A percentile compares a stretch with the other conserved stretches of the same genome.
These are phyloP conservation scores for Penicillium rolfsii DNA, from an alignment of 2,329 filamentous ascomycete species.

Conservation along the genomic window DNA sequence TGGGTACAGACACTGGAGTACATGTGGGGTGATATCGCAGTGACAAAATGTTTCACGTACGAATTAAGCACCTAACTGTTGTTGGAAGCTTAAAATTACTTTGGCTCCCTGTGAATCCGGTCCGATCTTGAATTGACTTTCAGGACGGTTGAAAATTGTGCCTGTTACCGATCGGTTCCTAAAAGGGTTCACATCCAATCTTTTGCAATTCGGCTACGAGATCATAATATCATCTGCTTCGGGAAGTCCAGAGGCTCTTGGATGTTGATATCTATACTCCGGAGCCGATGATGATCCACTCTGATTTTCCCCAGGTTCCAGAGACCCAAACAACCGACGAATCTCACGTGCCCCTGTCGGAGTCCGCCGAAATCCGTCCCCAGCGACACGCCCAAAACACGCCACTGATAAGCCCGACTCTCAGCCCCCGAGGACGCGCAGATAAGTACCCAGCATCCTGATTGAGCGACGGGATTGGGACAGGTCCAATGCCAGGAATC, in stretches of 20 bases:
- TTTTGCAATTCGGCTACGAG: neutral
- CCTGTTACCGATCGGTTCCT: neutral
- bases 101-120: no score
- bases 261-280: no score
- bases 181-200: neutral
- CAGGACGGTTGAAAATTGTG: neutral
- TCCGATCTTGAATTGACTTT: neutral
- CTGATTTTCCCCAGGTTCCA: neutral
- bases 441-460: neutral
- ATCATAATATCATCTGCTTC: neutral
- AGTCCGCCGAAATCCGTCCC: neutral
- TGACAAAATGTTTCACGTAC: neutral
- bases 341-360: neutral
- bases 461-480: neutral
- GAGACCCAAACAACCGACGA: neutral
- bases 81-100: neutral
- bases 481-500: neutral
- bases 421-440: neutral
- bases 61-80: neutral
- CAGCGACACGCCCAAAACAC: neutral
- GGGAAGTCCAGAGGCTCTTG: neutral
- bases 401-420: neutral
- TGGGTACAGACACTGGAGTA: neutral
- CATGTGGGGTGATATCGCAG: neutral
- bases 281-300: no score